phyloP scores from a whole-genome alignment of 495 filamentous ascomycete species.

The Penicillium pancosmium region DNA sequence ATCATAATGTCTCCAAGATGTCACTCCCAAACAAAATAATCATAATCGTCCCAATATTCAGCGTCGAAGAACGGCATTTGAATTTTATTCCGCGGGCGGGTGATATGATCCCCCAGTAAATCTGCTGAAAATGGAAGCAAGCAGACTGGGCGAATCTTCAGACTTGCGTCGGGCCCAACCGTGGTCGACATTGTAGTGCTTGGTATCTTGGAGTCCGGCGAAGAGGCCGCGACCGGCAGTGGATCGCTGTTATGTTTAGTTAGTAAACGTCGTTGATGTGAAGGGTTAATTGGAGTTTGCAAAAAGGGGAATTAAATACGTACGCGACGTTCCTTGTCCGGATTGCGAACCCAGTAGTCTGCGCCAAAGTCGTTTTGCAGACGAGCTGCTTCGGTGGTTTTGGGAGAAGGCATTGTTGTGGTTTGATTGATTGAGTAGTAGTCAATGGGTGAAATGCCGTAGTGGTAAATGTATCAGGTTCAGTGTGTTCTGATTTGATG shows the following conservation, averaged over 20 bases:
- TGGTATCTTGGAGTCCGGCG: constrained; percentile 47
- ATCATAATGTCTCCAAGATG: too few relatives aligned
- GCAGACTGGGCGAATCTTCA: constrained; percentile 14
- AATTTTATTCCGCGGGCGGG: constrained; percentile 3
- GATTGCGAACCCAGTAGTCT: constrained; percentile 41
- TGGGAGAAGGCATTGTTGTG: constrained; percentile 8
- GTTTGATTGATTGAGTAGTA: background rate
- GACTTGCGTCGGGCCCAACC: constrained; percentile 42
- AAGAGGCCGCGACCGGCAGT: constrained; percentile 48
- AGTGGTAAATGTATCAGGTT: background rate
- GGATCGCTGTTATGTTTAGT: constrained; percentile 25
- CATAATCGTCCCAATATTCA: background rate
- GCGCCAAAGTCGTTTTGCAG: constrained; percentile 46
- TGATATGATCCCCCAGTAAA: constrained; percentile 20
- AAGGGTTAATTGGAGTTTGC: background rate
- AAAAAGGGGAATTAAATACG: constrained; percentile 2
- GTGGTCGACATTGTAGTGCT: constrained; percentile 46
- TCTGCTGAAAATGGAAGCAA: constrained; percentile 23
- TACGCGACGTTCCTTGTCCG: constrained; percentile 26
- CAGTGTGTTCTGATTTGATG: background rate
- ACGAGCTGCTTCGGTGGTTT: constrained; percentile 20
- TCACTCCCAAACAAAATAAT: background rate
- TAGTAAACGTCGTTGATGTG: background rate
- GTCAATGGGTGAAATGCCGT: background rate
- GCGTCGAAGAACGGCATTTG: background rate